Evolutionary conservation across 371 early-diverging fungal species (phyloP).

Genomic region (Zychaea mexicana): DNA sequence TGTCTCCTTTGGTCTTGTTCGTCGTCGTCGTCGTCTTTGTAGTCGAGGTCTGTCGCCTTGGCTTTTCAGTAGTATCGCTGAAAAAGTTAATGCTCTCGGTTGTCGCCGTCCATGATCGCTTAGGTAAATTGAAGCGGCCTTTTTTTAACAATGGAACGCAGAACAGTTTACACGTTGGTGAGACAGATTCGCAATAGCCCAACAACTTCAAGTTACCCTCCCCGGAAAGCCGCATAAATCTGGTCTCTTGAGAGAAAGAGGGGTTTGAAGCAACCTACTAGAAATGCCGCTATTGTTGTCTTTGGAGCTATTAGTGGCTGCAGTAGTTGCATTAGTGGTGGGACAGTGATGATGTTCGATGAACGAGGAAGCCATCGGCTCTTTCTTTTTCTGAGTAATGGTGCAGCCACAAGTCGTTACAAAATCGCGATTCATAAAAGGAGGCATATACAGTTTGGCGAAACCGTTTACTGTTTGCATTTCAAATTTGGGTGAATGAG

Average conservation of each 20-base stretch:
- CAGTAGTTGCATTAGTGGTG: too few relatives aligned
- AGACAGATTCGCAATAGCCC: too few relatives aligned
- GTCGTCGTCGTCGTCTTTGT: background rate
- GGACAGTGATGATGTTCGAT: background rate
- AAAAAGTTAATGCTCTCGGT: slow-evolving; percentile 1
- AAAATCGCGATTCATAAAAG: slow-evolving; percentile 4
- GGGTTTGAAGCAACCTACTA: background rate
- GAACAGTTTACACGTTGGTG: background rate
- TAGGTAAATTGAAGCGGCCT: background rate
- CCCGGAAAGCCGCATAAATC: too few relatives aligned
- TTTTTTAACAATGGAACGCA: too few relatives aligned
- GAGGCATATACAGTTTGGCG: background rate
- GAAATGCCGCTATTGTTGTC: slow-evolving; percentile 1
- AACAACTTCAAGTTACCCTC: too few relatives aligned
- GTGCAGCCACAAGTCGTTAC: background rate
- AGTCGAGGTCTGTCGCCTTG: background rate
- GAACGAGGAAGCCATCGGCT: background rate
- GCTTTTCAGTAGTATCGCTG: background rate
- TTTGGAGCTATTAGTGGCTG: too few relatives aligned
- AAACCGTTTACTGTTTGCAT: too few relatives aligned
- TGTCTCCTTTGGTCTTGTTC: background rate
- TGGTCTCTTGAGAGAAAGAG: background rate
- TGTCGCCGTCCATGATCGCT: background rate
- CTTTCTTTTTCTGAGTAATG: background rate
- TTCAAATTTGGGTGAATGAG: too few relatives aligned